Evolutionary conservation across 2,329 filamentous ascomycete genomes (phyloP), one percentile per base, ranked within the genome.

Genomic region (Sclerotinia sclerotiorum): DNA sequence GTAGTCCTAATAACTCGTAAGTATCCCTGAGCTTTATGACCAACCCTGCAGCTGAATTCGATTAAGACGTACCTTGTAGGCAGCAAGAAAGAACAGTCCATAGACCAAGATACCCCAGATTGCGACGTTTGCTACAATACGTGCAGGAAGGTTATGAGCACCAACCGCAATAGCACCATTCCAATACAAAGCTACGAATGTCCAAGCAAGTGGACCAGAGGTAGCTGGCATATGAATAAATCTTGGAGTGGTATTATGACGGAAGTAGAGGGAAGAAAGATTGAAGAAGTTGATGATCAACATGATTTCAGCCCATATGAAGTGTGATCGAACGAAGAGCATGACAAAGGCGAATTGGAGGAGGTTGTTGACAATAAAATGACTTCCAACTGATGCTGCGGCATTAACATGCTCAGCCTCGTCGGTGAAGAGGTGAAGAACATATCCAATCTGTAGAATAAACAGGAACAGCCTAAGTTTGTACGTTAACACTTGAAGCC

Each of bases 311-410:
- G 91, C 88, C 80, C 88, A 87, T 82, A 87, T 84, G 81, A 94
- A 95, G 79, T 90, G 85, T 61, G 84, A 87, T 74, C 89, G 87
- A 65, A 91, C 89, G 82, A 94, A 97, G 70, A 97, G 87, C 82
- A 94, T 88, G 74, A 96, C 86, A 79, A 93, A 97, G 73, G 86
- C 87, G 73, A 94, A 90, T 79, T 93, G 87, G 70, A 97, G 84
- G 54, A 97, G 81, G 79, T 97, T 97, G 84, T 93, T 91, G 74
- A 90, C 78, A 78, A 96, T 93, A 80, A 94, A 97, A 82, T 97
- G 92, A 73, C 87, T 85, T 70, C 91, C 93, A 19, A 96, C 89
- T 73, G 91, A 88, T 72, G 90, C 90, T 29, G 93, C 91, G 21
- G 87, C 84, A 70, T 87, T 85, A 71, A 92, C 86, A 65, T 86